These are phyloP conservation scores for Incumbomyces lentus DNA, from an alignment of 2,329 filamentous ascomycete genomes.

Conservation along the genomic window DNA sequence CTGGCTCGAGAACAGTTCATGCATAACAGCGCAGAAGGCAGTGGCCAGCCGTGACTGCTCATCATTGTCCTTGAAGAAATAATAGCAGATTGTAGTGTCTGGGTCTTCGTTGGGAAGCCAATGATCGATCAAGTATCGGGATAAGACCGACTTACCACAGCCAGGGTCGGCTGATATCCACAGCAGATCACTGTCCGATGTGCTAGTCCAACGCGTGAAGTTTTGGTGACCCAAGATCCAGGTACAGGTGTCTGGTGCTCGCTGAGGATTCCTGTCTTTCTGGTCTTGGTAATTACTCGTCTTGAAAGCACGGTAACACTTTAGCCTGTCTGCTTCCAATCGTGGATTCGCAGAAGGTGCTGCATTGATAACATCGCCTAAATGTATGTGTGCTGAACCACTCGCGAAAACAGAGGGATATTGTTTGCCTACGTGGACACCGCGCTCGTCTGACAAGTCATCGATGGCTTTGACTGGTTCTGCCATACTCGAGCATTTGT, in stretches of 20 bases:
- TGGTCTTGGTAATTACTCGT: conserved; percentile 21
- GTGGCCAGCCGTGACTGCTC: conserved; percentile 23
- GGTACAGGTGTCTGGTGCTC: conserved; percentile 24
- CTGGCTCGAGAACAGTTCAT: conserved; percentile 27
- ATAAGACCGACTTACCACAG: conserved; percentile 33
- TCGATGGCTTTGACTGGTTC: too few species aligned
- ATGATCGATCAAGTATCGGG: conserved; percentile 26
- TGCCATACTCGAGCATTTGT: too few species aligned
- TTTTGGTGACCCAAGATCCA: conserved; percentile 24
- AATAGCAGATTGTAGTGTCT: conserved; percentile 23
- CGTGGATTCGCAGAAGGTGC: background rate
- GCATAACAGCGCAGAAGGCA: conserved; percentile 28
- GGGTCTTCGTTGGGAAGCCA: conserved; percentile 14
- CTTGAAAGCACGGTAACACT: conserved; percentile 25
- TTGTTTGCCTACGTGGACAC: background rate
- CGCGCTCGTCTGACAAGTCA: too few species aligned
- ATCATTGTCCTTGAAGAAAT: conserved; percentile 32
- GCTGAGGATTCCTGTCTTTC: conserved; percentile 26
- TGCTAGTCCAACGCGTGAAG: conserved; percentile 23
- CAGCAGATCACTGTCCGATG: conserved; percentile 22
- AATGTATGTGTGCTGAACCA: background rate
- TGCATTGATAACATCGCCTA: background rate
- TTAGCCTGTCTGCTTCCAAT: conserved; percentile 19
- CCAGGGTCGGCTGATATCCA: conserved; percentile 33
- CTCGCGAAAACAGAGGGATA: background rate